A percentile compares a stretch with the other conserved stretches of the same genome.
phyloP scores from a whole-genome alignment of 2,329 filamentous ascomycete species.

The Fusarium mangiferae region DNA sequence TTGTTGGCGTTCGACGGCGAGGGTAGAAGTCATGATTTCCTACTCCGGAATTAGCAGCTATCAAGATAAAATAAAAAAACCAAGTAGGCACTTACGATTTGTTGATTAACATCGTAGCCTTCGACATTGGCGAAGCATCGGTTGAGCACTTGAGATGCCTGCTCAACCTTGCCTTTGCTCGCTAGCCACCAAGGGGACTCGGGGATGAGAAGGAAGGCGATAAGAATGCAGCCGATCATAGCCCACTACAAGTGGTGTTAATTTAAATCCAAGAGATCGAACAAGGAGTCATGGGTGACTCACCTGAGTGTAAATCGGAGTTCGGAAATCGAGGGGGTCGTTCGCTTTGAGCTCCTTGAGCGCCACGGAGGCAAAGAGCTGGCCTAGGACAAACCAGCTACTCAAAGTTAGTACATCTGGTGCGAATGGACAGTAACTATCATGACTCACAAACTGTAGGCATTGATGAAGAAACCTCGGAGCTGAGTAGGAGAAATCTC shows the following conservation, averaged over 20 bases:
- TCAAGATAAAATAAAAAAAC: rapidly evolving
- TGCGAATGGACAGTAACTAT: rapidly evolving
- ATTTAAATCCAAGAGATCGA: not conserved
- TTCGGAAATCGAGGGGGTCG: not conserved
- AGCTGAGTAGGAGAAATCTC: not conserved
- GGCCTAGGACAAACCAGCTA: not conserved
- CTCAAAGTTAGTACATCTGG: not conserved
- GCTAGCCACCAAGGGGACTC: not conserved
- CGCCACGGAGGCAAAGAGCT: not conserved
- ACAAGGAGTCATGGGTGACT: not conserved
- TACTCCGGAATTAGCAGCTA: rapidly evolving
- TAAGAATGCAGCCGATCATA: not conserved
- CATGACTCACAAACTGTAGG: not conserved
- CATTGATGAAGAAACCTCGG: not conserved
- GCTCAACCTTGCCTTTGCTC: not conserved
- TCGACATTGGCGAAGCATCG: not conserved
- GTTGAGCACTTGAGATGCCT: not conserved
- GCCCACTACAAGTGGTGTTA: not conserved
- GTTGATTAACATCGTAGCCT: not conserved
- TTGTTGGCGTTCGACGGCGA: not conserved
- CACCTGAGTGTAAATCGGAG: not conserved
- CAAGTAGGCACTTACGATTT: not conserved
- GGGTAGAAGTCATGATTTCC: not conserved
- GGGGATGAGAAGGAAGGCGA: not conserved
- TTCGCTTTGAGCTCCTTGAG: not conserved